Base-by-base conservation (phyloP, 2,329 filamentous ascomycete species). In the Xylaria sp. region DNA sequence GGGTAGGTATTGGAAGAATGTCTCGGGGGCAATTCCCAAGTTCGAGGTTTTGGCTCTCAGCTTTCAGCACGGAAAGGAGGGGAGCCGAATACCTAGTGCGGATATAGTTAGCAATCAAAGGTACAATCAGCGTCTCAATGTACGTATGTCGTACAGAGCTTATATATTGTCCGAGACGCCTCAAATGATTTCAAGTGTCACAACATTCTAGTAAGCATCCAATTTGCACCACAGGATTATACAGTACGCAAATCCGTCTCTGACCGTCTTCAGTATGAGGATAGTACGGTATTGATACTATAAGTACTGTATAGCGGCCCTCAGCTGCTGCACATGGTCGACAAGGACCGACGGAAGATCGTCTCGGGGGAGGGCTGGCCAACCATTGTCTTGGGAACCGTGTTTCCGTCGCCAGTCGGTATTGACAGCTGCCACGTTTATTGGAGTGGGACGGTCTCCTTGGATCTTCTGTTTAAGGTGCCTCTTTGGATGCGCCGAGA, bases 291-390 rank as follows among this genome's bases (percentile, higher is more conserved):
- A n/a, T n/a, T n/a, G n/a, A n/a, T n/a, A n/a, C n/a, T n/a, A n/a
- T n/a, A n/a, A n/a, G n/a, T n/a, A n/a, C n/a, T n/a, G n/a, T n/a
- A 35, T 38, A 51, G 11, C 9, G 14, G 47, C 19, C 33, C 49
- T n/a, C 21, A 47, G 17, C 17, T 15, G 53, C 54, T 59, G 55
- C 47, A 42, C 55, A 59, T 63, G 49, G 54, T 49, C 37, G 49
- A 54, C 54, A 50, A 62, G 62, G 61, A 59, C 53, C 43, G 28
- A 5, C 59, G 62, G 59, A 37, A 62, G 59, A 65, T 65, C 59
- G 43, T 47, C 62, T 59, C 21, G 53, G 49, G 33, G 33, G 25
- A 31, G 52, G 9, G 55, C 49, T 40, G 54, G 53, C 54, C 61
- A 61, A 61, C 62, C 62, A 65, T 23, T 40, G 40, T 47, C 42